phyloP scores from a whole-genome alignment of 2,329 filamentous ascomycete genomes.

The Dactylonectria macrodidyma region DNA sequence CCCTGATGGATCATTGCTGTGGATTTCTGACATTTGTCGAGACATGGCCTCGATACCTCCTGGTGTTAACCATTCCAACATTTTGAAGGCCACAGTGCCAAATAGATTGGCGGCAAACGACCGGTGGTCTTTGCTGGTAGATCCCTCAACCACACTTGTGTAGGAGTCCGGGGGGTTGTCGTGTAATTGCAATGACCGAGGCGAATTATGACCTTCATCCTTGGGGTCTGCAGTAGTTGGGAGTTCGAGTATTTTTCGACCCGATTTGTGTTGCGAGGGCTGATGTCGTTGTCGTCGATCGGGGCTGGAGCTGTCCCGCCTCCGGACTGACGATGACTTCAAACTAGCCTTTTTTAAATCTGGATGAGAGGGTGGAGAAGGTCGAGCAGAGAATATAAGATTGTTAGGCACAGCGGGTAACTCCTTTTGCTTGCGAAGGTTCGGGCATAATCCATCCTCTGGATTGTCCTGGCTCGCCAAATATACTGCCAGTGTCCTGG shows the following conservation, averaged over 20 bases:
- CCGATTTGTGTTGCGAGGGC: constrained; percentile 16
- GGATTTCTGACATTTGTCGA: constrained; percentile 49
- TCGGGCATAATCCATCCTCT: constrained; percentile 76
- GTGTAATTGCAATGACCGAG: background rate
- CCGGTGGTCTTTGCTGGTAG: constrained; percentile 68
- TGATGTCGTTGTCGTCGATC: constrained; percentile 20
- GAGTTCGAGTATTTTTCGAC: background rate
- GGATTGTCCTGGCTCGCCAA: constrained; percentile 86
- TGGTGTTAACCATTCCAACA: constrained; percentile 79
- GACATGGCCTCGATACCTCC: constrained; percentile 67
- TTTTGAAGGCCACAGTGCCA: constrained; percentile 76
- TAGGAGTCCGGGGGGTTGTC: constrained; percentile 22
- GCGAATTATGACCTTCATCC: constrained; percentile 3
- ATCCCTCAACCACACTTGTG: constrained; percentile 62
- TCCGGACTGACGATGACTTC: constrained; percentile 17
- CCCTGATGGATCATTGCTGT: constrained; percentile 9
- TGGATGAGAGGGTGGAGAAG: constrained; percentile 37
- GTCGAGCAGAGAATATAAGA: constrained; percentile 59
- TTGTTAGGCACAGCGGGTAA: constrained; percentile 63
- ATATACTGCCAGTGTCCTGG: constrained; percentile 84
- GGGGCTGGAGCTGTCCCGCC: constrained; percentile 18
- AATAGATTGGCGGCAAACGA: constrained; percentile 76
- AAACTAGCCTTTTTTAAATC: constrained; percentile 35
- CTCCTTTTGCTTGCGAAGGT: constrained; percentile 59
- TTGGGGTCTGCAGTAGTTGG: background rate